These are phyloP conservation scores for Zostera marina DNA, from an alignment of 116 monocot species.

Conservation along the genomic window DNA sequence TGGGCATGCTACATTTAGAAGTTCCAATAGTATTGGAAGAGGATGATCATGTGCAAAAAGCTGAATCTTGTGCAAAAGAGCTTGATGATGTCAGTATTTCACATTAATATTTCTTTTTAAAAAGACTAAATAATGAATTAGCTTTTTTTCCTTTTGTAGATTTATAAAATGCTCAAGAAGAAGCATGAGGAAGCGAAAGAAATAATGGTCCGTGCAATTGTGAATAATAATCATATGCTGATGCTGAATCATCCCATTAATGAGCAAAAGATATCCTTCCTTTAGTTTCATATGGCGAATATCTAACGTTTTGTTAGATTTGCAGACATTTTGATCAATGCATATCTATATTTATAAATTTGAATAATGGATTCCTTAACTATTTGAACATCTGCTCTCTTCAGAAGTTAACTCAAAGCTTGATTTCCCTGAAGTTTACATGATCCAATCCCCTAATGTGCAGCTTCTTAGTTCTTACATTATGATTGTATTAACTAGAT, in stretches of 20 bases:
- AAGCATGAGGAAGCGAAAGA: constrained; percentile 86
- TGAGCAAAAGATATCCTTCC: constrained; percentile 90
- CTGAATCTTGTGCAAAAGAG: constrained; percentile 58
- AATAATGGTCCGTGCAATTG: constrained; percentile 49
- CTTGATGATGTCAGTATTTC: constrained; percentile 60
- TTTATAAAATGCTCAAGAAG: constrained; percentile 61
- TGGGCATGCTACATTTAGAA: constrained; percentile 18
- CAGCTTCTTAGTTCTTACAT: not conserved
- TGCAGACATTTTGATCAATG: too few species aligned
- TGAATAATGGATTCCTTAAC: constrained; percentile 26
- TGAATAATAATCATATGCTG: constrained; percentile 54
- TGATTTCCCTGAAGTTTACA: constrained; percentile 6
- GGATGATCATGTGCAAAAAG: constrained; percentile 50
- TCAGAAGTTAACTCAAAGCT: constrained; percentile 34
- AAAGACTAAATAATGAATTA: too few species aligned
- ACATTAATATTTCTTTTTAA: too few species aligned
- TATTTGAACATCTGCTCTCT: constrained; percentile 26
- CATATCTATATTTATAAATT: not conserved
- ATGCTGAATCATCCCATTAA: constrained; percentile 67
- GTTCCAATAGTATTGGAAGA: constrained; percentile 23
- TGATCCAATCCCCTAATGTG: not conserved
- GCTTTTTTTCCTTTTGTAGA: constrained; percentile 17
- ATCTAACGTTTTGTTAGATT: too few species aligned
- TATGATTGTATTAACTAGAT: not conserved
- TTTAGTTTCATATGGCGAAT: not conserved